phyloP scores from a whole-genome alignment of 108 stramenopile species.

The Cyclotella cryptica region DNA sequence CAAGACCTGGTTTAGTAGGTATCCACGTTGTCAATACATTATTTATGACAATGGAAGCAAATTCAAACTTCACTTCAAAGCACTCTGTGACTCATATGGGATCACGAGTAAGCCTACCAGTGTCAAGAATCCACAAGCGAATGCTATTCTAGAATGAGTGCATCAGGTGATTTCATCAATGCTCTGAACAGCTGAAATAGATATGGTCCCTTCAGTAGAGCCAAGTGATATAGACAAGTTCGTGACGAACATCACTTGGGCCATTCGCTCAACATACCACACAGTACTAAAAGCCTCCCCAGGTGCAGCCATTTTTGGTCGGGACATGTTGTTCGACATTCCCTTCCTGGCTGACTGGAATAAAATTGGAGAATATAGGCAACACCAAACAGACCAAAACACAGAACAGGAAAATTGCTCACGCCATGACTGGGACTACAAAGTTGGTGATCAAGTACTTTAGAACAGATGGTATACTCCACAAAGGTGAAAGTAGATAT shows the following conservation, averaged over 20 bases:
- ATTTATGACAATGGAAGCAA: constrained; percentile 52
- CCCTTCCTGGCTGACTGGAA: constrained; percentile 37
- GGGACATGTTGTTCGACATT: constrained; percentile 39
- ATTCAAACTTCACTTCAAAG: constrained; percentile 38
- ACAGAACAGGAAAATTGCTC: not conserved
- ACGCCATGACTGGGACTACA: too few relatives aligned
- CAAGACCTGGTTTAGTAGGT: constrained; percentile 50
- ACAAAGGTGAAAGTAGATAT: not conserved
- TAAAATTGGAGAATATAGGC: constrained; percentile 31
- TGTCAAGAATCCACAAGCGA: constrained; percentile 41
- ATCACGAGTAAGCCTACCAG: constrained; percentile 36
- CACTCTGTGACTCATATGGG: not conserved
- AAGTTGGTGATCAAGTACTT: not conserved
- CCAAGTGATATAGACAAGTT: constrained; percentile 12
- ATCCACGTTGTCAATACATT: constrained; percentile 34
- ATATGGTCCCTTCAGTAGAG: constrained; percentile 12
- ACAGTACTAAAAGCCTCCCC: constrained; percentile 40
- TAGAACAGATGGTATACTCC: constrained; percentile 1
- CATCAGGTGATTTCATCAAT: constrained; percentile 32
- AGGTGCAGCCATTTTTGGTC: constrained; percentile 42
- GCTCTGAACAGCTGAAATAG: constrained; percentile 22
- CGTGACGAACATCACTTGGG: constrained; percentile 32
- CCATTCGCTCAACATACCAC: constrained; percentile 46
- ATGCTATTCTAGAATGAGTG: constrained; percentile 12
- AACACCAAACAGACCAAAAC: constrained; percentile 13